Evolutionary conservation across 2,329 filamentous ascomycete species (phyloP).

Genomic region (Monosporascus sp.): DNA sequence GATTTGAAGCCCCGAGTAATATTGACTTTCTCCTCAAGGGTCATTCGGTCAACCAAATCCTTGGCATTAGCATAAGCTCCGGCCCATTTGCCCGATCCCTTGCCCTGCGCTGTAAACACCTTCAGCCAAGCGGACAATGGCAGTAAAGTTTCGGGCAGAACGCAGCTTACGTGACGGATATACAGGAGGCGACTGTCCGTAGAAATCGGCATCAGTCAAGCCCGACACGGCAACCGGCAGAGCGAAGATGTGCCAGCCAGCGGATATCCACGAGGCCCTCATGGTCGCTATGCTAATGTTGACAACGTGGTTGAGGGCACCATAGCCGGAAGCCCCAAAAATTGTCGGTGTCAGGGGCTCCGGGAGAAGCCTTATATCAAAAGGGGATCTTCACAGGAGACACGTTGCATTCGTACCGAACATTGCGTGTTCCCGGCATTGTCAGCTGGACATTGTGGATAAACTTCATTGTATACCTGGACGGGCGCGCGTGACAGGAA

Average conservation of each 20-base stretch:
- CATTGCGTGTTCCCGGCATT: no score
- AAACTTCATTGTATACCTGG: neutral
- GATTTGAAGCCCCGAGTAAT: constrained; percentile 36
- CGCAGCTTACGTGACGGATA: constrained; percentile 24
- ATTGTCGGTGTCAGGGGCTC: neutral
- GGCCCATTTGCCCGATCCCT: constrained; percentile 42
- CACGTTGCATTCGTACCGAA: no score
- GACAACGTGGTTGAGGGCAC: neutral
- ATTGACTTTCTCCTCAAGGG: constrained; percentile 59
- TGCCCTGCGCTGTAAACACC: constrained; percentile 22
- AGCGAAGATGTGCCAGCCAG: constrained; percentile 7
- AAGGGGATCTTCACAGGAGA: neutral
- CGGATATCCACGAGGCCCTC: constrained; percentile 8
- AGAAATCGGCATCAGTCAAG: constrained; percentile 5
- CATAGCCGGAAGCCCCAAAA: neutral
- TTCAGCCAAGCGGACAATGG: neutral
- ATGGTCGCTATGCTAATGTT: constrained; percentile 6
- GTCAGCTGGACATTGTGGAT: neutral
- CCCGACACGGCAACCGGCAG: constrained; percentile 10
- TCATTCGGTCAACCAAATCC: constrained; percentile 55
- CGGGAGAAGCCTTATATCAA: neutral
- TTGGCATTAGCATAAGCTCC: constrained; percentile 54
- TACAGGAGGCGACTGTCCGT: constrained; percentile 23
- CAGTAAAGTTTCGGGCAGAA: neutral
- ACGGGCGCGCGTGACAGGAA: neutral